Conservation (phyloP, 1,139 yeast genomes). For the Saccharomyces pastorianus region DNA sequence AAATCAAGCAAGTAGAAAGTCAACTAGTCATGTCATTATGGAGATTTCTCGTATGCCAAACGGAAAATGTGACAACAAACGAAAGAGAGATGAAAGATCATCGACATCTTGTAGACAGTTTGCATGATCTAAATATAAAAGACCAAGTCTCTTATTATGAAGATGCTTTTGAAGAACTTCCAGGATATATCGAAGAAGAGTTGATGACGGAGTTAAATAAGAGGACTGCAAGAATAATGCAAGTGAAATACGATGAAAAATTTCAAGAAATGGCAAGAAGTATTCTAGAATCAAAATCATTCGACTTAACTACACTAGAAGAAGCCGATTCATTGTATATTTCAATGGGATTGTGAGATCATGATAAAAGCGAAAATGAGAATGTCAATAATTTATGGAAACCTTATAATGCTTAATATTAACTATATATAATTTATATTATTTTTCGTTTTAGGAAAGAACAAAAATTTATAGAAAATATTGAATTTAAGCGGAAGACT, state of each 20-base stretch:
- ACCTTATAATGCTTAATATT: conserved; percentile 1
- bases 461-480: conserved; percentile 4
- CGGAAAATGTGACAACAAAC: conserved; percentile 9
- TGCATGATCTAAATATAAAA: conserved; percentile 16
- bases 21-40: conserved; percentile 26
- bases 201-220: conserved; percentile 10
- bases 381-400: not conserved
- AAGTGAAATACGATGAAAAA: conserved; percentile 44
- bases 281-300: conserved; percentile 42
- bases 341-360: conserved; percentile 46
- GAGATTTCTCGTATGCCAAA: conserved; percentile 23
- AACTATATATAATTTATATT: conserved; percentile 5
- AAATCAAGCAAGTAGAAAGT: conserved; percentile 21
- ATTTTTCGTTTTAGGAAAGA: conserved; percentile 1
- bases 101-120: conserved; percentile 18
- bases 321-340: conserved; percentile 71
- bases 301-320: conserved; percentile 57
- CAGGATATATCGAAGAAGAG: conserved; percentile 22
- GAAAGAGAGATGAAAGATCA: conserved; percentile 16
- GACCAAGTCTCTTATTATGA: conserved; percentile 19
- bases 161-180: conserved; percentile 27
- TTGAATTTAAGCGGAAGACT: conserved; percentile 21
- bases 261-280: conserved; percentile 66
- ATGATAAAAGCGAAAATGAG: not conserved
- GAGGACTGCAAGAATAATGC: conserved; percentile 20